A percentile compares a stretch with the other conserved stretches of the same genome.
Conservation (phyloP, 2,329 filamentous ascomycete species). For the Alternaria infectoria region DNA sequence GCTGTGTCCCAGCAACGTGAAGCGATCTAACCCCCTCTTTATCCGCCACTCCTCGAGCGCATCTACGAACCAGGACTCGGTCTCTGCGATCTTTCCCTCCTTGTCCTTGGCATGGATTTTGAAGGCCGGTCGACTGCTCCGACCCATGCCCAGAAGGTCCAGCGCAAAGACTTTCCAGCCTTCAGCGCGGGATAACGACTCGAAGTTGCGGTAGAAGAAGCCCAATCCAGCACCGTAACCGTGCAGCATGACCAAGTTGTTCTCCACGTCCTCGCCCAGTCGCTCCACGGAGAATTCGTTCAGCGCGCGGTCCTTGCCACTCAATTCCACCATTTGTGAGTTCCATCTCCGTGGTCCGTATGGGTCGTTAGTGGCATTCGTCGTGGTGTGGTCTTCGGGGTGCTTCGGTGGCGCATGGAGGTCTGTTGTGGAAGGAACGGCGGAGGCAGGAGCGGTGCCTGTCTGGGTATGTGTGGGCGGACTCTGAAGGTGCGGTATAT, state of each 20-base stretch:
- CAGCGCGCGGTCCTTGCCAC: slow-evolving; percentile 83
- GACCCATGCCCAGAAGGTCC: slow-evolving; percentile 95
- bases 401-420: slow-evolving; percentile 45
- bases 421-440: slow-evolving; percentile 49
- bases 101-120: slow-evolving; percentile 82
- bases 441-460: slow-evolving; percentile 58
- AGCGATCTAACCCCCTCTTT: slow-evolving; percentile 85
- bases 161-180: slow-evolving; percentile 92
- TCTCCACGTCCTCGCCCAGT: slow-evolving; percentile 76
- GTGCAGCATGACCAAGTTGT: slow-evolving; percentile 94
- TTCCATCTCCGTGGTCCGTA: slow-evolving; percentile 86
- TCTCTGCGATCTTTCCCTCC: slow-evolving; percentile 81
- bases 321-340: slow-evolving; percentile 81
- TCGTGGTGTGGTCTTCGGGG: slow-evolving; percentile 54
- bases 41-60: slow-evolving; percentile 95
- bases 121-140: slow-evolving; percentile 83
- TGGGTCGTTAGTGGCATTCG: slow-evolving; percentile 67
- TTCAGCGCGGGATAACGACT: slow-evolving; percentile 75
- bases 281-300: slow-evolving; percentile 95
- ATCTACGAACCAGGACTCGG: slow-evolving; percentile 95
- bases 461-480: slow-evolving; percentile 73
- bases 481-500: slow-evolving; percentile 79
- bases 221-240: slow-evolving; percentile 95
- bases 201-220: slow-evolving; percentile 99
- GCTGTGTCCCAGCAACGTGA: slow-evolving; percentile 91